Evolutionary conservation across 1,139 yeast genomes (phyloP).

Genomic region (Saccharomyces hybrid): DNA sequence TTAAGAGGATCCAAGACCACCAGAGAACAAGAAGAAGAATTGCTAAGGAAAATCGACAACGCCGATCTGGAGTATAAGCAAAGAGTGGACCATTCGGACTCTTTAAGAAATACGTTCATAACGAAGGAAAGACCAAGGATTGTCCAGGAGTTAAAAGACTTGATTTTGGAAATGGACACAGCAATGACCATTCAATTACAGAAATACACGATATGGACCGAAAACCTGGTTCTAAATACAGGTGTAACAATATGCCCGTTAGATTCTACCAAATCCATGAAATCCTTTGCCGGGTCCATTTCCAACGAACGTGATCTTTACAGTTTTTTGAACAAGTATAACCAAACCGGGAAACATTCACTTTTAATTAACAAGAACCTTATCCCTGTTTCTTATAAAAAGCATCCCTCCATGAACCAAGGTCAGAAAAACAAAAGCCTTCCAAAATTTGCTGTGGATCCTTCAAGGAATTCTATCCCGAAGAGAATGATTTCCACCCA

Average conservation of each 20-base stretch:
- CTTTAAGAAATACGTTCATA: conserved; percentile 65
- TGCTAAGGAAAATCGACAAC: conserved; percentile 66
- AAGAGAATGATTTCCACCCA: conserved; percentile 29
- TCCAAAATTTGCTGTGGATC: conserved; percentile 25
- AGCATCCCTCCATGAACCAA: conserved; percentile 59
- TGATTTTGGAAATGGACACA: conserved; percentile 78
- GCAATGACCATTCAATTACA: conserved; percentile 84
- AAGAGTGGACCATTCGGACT: conserved; percentile 65
- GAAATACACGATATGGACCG: conserved; percentile 81
- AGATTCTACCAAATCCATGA: conserved; percentile 54
- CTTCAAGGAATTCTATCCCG: conserved; percentile 29
- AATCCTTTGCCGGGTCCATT: conserved; percentile 62
- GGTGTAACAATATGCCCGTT: conserved; percentile 81
- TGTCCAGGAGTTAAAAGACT: conserved; percentile 63
- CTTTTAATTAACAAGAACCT: conserved; percentile 33
- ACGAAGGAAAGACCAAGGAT: conserved; percentile 70
- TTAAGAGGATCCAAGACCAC: conserved; percentile 68
- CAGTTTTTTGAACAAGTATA: conserved; percentile 51
- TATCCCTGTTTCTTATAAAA: conserved; percentile 64
- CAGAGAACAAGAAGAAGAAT: conserved; percentile 88
- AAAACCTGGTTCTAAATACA: conserved; percentile 71
- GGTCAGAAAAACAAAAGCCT: conserved; percentile 12
- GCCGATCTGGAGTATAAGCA: conserved; percentile 83
- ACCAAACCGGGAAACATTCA: conserved; percentile 35
- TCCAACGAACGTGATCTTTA: conserved; percentile 80